Evolutionary conservation across 345 rosid genomes (phyloP), one percentile per base, ranked within the genome.

Genomic region (Rhizophora mangle): DNA sequence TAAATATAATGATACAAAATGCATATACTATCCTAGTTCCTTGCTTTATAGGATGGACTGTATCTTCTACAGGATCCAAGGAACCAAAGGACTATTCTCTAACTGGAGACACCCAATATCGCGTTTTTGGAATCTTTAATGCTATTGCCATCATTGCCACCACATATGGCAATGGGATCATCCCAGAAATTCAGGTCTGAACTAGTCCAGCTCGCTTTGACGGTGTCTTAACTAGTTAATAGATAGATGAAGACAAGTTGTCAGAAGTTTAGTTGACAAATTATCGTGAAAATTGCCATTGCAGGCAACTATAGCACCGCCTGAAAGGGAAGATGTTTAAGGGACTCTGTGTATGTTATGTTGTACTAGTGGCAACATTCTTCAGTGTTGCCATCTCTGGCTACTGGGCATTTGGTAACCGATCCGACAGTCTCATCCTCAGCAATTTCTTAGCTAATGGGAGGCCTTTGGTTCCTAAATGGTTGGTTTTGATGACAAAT

Each of bases 371-470:
- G 6, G 62, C 67, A 1, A 91, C 98, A 39, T 94, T 85, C 82
- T 89, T 87, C 67, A 82, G 78, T 11, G 96, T 94, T 32, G 86
- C 95, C 13, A 82, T 94, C 27, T 85, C 95, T 2, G 95, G 97
- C 1, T 94, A 87, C 49, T 94, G 97, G 98, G 98, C 97, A 60
- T 94, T 94, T 63, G 98, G 97, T 18, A 91, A 87, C 52, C 64
- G 74, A 68, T 68, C 91, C 56, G 73, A 82, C 55, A 90, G 90
- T 49, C 85, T 87, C 7, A 56, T 91, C 47, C 93, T 88, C 64
- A 79, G 72, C 78, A 94, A 89, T 63, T 88, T 89, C 72, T 63
- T 82, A 36, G 70, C 64, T 29, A 51, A 76, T 57, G 83, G 83
- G 56, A 73, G 75, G 32, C 70, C 79, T 57, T 78, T 91, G 74